Evolutionary conservation across 805 yeast genomes (phyloP), one percentile per base, ranked within the genome.

Genomic region (Barnettozyma wickerhamii): DNA sequence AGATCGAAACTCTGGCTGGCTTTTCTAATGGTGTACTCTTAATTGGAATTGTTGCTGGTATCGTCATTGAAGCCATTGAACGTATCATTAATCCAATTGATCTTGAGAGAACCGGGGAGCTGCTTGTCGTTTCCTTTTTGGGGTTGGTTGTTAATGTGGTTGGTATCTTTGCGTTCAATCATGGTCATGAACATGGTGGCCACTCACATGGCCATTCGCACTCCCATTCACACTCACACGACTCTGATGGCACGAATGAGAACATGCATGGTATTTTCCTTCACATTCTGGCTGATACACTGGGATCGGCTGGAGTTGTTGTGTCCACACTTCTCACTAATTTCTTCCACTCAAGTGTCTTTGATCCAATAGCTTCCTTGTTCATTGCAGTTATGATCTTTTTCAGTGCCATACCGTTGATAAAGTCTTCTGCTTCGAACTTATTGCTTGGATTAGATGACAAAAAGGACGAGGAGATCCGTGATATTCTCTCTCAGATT

Each of bases 291-390:
- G 99, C 99, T 0, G 99, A 93, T 55, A 90, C 98, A 0, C 66
- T 93, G 30, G 99, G 99, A 0, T 91, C 98, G 0, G 95, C 90
- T 0, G 98, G 98, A 6, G 99, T 95, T 14, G 90, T 93, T n/a
- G 62, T 88, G 1, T 89, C 97, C 0, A 91, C 99, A 0, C 40
- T 88, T 5, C 64, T 93, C 30, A 84, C 91, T 7, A 77, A 81
- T 43, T 53, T 79, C 26, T 81, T 84, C 59, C 64, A 74, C 9
- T 77, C 78, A 14, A 75, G 79, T 40, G 82, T 95, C 1, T 83
- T 91, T 56, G 99, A 93, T 57, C 97, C 99, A 2, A 63, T 93
- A 17, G 95, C 97, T 0, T 90, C 98, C 1, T 70, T 93, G 4
- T 70, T 90, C 51, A 91, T 93, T 45, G 96, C 96, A 0, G 61